phyloP scores from a whole-genome alignment of 73 alveolate genomes.

The Stentor coeruleus region DNA sequence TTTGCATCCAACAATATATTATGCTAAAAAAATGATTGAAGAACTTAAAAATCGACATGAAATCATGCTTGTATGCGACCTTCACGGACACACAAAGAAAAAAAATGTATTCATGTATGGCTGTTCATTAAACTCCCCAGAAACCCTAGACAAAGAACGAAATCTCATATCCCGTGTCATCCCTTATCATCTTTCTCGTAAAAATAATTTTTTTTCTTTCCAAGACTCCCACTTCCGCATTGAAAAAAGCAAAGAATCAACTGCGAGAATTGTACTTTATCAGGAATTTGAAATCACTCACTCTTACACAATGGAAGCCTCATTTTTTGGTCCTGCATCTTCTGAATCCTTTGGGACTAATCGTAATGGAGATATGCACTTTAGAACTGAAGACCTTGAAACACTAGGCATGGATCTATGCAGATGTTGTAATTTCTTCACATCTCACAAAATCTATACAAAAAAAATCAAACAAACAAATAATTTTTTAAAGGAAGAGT shows the following conservation, averaged over 20 bases:
- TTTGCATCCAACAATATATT: slow-evolving; percentile 93
- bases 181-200: slow-evolving; percentile 77
- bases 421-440: not conserved
- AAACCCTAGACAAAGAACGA: not conserved
- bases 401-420: slow-evolving; percentile 11
- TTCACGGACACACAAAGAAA: slow-evolving; percentile 99
- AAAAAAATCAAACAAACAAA: slow-evolving; percentile 7
- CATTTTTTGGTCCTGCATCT: slow-evolving; percentile 90
- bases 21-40: slow-evolving; percentile 89
- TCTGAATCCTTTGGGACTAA: slow-evolving; percentile 5
- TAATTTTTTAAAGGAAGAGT: not conserved
- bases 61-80: slow-evolving; percentile 92
- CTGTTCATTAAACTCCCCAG: slow-evolving; percentile 23
- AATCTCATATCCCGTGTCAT: slow-evolving; percentile 73
- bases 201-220: slow-evolving; percentile 76
- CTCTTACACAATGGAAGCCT: slow-evolving; percentile 88
- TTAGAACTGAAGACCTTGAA: not conserved
- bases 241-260: slow-evolving; percentile 88
- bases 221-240: slow-evolving; percentile 86
- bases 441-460: not conserved
- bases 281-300: slow-evolving; percentile 80
- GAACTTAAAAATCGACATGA: slow-evolving; percentile 93
- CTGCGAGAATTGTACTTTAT: slow-evolving; percentile 91
- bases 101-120: slow-evolving; percentile 30
- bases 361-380: not conserved